These are phyloP conservation scores for Heritiera littoralis DNA, from an alignment of 345 rosid genomes.

Conservation along the genomic window DNA sequence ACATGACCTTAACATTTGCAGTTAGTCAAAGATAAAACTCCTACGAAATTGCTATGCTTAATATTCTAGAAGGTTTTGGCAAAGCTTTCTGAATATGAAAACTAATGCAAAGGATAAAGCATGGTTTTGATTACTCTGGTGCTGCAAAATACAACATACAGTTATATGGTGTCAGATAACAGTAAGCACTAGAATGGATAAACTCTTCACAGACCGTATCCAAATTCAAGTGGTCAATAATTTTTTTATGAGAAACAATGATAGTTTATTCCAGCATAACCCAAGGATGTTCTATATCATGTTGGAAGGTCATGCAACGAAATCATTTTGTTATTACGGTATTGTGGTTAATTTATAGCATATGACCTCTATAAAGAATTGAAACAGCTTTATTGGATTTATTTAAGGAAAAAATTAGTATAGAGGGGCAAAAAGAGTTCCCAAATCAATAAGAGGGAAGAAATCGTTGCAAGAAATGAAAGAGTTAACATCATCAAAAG, in stretches of 20 bases:
- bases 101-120: slow-evolving; percentile 9
- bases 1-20: not conserved
- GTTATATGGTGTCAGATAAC: not conserved
- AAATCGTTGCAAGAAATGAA: not conserved
- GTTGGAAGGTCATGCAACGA: not conserved
- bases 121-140: not conserved
- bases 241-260: not conserved
- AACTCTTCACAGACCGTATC: not conserved
- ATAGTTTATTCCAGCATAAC: not conserved
- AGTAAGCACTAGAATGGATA: not conserved
- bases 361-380: not conserved
- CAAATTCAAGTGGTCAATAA: not conserved
- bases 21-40: not conserved
- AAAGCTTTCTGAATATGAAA: not conserved
- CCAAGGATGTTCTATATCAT: not conserved
- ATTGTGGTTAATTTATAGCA: not conserved
- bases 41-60: not conserved
- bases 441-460: not conserved
- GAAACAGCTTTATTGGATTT: not conserved
- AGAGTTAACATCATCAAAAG: not conserved
- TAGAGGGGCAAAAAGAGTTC: not conserved
- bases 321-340: not conserved
- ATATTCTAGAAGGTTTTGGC: not conserved
- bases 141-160: not conserved
- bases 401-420: not conserved